Evolutionary conservation across 2,329 filamentous ascomycete species (phyloP), one percentile per base, ranked within the genome.

Genomic region (Verticillium isaacii): DNA sequence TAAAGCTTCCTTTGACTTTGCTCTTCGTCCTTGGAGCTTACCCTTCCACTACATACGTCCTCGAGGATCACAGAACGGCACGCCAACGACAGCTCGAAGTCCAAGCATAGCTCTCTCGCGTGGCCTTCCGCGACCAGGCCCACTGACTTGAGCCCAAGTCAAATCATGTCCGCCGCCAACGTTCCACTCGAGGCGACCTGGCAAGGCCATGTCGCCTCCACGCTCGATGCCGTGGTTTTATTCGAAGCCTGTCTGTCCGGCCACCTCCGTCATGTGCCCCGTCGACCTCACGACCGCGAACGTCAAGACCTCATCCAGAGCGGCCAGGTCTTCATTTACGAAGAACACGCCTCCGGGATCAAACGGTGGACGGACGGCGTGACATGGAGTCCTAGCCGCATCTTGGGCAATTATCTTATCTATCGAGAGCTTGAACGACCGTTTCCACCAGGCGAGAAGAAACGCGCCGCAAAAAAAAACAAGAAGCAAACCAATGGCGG

Each of bases 341-440:
- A 96, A 70, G 92, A 97, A 73, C 89, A 92, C 64, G 89, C 91
- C 0, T 96, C 93, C 0, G 92, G 92, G 5, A 96, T 97, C 77
- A 96, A 96, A 78, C 84, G 93, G 61, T 97, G 93, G 93, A 97
- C 93, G 0, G 93, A 97, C 68, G 93, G 93, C 15, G 86, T 94
- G 12, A 89, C 89, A 7, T 97, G 93, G 93, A 96, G 91, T 68
- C 93, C 93, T 0, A 96, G 89, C 74, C 88, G 90, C 17, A 94
- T 96, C 57, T 80, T 94, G 57, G 89, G 89, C 62, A 95, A 95
- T 72, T 96, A 92, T 68, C 82, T 96, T 54, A 85, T 96, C 67
- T 96, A 96, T 70, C 87, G 92, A 34, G 91, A 96, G 73, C 82
- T 96, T 54, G 85, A 90, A 65, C 87, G 89, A 68, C 87, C 89